A percentile compares a stretch with the other conserved stretches of the same genome.
These are phyloP conservation scores for Trichoderma asperellum DNA, from an alignment of 2,329 filamentous ascomycete genomes.

Conservation along the genomic window DNA sequence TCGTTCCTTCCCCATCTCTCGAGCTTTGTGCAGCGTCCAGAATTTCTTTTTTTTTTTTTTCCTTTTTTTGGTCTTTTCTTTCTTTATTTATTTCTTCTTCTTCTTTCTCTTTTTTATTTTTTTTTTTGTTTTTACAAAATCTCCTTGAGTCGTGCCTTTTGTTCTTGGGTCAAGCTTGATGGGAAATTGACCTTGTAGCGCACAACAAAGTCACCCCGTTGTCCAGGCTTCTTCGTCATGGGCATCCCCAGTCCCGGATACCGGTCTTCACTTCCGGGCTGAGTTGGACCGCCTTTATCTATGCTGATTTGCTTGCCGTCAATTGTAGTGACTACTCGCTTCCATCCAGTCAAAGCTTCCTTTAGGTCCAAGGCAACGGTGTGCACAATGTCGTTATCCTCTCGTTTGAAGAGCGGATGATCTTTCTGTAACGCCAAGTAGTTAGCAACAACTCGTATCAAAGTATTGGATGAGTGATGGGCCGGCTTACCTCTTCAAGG, in stretches of 20 bases:
- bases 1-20: background rate
- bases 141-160: slow-evolving; percentile 81
- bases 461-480: background rate
- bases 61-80: background rate
- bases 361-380: slow-evolving; percentile 84
- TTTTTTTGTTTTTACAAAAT: slow-evolving; percentile 60
- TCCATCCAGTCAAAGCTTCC: slow-evolving; percentile 94
- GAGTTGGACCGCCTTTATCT: slow-evolving; percentile 80
- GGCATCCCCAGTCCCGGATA: slow-evolving; percentile 94
- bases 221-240: slow-evolving; percentile 82
- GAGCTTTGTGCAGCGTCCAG: background rate
- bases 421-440: slow-evolving; percentile 66
- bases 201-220: slow-evolving; percentile 86
- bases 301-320: slow-evolving; percentile 85
- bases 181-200: slow-evolving; percentile 95
- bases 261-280: slow-evolving; percentile 77
- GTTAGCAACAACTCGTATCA: slow-evolving; percentile 2
- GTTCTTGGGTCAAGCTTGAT: slow-evolving; percentile 69
- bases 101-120: no score
- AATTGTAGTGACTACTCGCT: slow-evolving; percentile 87
- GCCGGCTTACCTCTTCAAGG: slow-evolving; percentile 77
- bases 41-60: background rate
- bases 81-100: background rate
- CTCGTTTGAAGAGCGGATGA: slow-evolving; percentile 80
- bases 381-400: slow-evolving; percentile 83